Percentiles rank a stretch among this genome's conserved stretches.
Evolutionary conservation across 768 basidiomycete genomes (phyloP).

Genomic region (Auricularia sp.): DNA sequence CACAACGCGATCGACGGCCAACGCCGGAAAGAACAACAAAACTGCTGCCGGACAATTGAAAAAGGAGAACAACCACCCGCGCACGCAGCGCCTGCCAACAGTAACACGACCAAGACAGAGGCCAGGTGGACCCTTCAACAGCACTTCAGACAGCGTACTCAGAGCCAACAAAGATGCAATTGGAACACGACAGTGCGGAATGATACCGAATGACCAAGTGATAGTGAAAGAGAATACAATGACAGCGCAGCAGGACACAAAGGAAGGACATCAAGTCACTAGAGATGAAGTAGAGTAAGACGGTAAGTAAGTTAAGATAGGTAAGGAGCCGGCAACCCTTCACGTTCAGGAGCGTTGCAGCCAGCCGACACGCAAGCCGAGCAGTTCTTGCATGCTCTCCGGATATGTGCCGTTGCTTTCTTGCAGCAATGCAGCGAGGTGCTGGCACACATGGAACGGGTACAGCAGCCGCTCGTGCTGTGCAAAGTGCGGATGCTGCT

Average conservation of each 20-base stretch:
- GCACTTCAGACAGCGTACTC: background rate
- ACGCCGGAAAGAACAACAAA: background rate
- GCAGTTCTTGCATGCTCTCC: constrained; percentile 65
- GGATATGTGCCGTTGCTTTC: constrained; percentile 76
- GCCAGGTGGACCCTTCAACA: no score
- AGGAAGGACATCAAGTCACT: background rate
- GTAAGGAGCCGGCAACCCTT: no score
- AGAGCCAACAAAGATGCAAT: background rate
- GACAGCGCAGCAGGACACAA: background rate
- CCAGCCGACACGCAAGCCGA: constrained; percentile 77
- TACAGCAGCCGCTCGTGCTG: constrained; percentile 86
- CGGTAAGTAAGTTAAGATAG: no score
- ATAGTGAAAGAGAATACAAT: background rate
- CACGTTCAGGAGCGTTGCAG: constrained; percentile 27
- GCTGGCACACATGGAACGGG: constrained; percentile 65
- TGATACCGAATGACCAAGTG: no score
- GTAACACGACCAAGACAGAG: no score
- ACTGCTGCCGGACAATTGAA: background rate
- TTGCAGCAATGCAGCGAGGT: constrained; percentile 56
- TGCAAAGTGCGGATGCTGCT: constrained; percentile 71
- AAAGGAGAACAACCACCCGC: background rate
- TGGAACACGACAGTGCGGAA: no score
- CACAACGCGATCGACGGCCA: background rate
- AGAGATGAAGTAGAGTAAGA: background rate
- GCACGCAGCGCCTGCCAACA: no score